phyloP scores from a whole-genome alignment of 2,329 filamentous ascomycete species.

The Plenodomus biglobosus region DNA sequence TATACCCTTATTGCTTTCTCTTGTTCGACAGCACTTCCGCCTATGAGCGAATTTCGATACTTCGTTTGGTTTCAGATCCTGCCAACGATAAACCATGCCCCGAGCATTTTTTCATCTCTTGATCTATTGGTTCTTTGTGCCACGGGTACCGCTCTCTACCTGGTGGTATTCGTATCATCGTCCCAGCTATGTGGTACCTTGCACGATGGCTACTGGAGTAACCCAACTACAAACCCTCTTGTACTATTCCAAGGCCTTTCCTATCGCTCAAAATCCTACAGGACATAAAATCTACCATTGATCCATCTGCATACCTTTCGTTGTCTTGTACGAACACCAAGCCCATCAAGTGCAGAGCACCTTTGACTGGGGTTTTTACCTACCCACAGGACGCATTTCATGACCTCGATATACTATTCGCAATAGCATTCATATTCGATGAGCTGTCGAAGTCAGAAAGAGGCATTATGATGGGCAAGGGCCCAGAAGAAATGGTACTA shows the following conservation, averaged over 20 bases:
- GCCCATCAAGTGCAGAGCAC: neutral
- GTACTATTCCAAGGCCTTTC: neutral
- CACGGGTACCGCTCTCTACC: neutral
- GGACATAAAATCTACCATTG: neutral
- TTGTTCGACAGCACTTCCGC: neutral
- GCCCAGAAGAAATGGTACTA: neutral
- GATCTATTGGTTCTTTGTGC: neutral
- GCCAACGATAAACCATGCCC: neutral
- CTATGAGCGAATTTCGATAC: neutral
- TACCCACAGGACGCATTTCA: neutral
- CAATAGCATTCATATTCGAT: neutral
- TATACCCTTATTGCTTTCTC: neutral
- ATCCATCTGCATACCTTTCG: neutral
- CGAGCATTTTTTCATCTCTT: neutral
- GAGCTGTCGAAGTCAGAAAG: neutral
- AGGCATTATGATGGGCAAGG: neutral
- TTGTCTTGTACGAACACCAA: neutral
- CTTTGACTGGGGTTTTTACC: neutral
- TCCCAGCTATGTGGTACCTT: neutral
- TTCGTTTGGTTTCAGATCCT: neutral
- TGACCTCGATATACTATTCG: neutral
- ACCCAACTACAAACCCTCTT: neutral
- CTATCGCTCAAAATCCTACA: neutral
- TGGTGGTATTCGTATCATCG: neutral
- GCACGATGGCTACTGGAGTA: neutral